These are phyloP conservation scores for Arabidopsis suecica DNA, from an alignment of 345 rosid genomes.

Conservation along the genomic window DNA sequence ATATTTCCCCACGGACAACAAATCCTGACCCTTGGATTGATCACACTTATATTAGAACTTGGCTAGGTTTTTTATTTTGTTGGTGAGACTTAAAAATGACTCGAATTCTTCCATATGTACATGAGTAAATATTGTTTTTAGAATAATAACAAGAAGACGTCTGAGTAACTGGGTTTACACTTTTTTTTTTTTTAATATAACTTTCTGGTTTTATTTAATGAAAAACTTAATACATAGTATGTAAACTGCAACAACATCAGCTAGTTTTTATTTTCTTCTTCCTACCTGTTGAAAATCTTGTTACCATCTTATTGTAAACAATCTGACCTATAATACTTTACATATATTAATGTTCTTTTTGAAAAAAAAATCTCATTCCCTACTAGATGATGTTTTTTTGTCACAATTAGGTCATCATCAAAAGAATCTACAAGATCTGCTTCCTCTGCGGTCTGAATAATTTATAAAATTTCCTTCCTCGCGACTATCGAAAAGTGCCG, in stretches of 20 bases:
- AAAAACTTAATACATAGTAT: no score
- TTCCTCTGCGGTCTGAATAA: constrained; percentile 6
- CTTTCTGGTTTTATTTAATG: no score
- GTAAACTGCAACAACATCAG: not conserved
- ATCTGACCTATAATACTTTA: not conserved
- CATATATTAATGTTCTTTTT: constrained; percentile 12
- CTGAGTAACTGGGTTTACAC: not conserved
- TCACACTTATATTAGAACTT: not conserved
- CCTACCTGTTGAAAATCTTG: not conserved
- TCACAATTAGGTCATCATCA: constrained; percentile 40
- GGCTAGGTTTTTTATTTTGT: not conserved
- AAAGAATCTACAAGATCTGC: constrained; percentile 41
- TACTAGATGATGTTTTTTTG: constrained; percentile 36
- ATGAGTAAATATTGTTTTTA: not conserved
- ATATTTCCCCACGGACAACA: constrained; percentile 4
- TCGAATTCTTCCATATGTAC: not conserved
- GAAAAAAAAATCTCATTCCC: constrained; percentile 17
- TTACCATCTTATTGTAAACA: not conserved
- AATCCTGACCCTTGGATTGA: constrained; percentile 21
- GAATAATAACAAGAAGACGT: not conserved
- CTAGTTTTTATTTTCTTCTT: not conserved
- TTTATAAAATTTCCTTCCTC: constrained; percentile 5
- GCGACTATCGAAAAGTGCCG: constrained; percentile 38
- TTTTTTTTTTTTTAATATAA: no score
- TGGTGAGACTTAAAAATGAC: not conserved